Conservation (phyloP, 176 grass and related monocot genomes). For the Elymus sibiricus region DNA sequence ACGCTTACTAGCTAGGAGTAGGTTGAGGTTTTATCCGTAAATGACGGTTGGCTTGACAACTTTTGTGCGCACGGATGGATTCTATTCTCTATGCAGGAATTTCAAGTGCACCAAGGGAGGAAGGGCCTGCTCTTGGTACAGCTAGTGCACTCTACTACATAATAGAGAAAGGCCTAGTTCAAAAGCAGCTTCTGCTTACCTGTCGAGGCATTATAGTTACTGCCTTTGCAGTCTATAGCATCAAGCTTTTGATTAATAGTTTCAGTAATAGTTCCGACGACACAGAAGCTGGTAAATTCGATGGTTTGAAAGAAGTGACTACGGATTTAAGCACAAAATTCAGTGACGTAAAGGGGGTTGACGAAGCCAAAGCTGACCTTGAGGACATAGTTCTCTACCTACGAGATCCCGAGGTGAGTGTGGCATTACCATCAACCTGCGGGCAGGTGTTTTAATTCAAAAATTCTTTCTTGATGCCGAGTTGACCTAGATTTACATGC, state of each 20-base stretch:
- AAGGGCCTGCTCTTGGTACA: slow-evolving; percentile 73
- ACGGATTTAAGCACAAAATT: slow-evolving; percentile 65
- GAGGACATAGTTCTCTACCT: not conserved
- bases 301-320: slow-evolving; percentile 63
- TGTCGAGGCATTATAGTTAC: slow-evolving; percentile 60
- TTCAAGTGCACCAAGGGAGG: slow-evolving; percentile 35
- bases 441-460: not conserved
- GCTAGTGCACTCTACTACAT: slow-evolving; percentile 68
- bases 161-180: slow-evolving; percentile 58
- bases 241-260: not conserved
- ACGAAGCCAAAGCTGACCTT: slow-evolving; percentile 4
- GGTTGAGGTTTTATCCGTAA: no score
- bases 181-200: slow-evolving; percentile 78
- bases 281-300: not conserved
- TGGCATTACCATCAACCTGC: not conserved
- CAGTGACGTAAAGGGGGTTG: not conserved
- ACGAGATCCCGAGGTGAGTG: slow-evolving; percentile 53
- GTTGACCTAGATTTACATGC: not conserved
- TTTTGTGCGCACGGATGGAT: not conserved
- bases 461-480: not conserved
- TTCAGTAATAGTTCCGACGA: not conserved
- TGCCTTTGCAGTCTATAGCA: slow-evolving; percentile 53
- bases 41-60: not conserved
- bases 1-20: not conserved
- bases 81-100: slow-evolving; percentile 41